Evolutionary conservation across 305 asterid species (phyloP).

Genomic region (Fraxinus albicans): DNA sequence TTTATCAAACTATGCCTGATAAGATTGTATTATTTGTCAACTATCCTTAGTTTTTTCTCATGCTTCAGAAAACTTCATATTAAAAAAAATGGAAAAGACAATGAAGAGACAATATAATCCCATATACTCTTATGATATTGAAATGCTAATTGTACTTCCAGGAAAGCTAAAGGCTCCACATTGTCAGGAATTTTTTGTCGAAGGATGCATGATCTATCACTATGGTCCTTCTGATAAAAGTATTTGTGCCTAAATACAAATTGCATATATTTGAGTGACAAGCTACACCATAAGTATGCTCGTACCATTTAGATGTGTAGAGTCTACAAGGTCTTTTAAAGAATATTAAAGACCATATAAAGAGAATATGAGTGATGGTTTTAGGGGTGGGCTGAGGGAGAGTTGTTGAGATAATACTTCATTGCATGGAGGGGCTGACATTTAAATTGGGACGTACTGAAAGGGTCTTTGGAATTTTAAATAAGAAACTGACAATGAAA

Average conservation of each 20-base stretch:
- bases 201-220: neutral
- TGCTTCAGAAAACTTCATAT: constrained; percentile 6
- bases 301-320: neutral
- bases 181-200: neutral
- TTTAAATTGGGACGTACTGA: neutral
- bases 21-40: neutral
- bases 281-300: neutral
- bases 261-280: neutral
- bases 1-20: neutral
- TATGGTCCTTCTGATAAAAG: neutral
- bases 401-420: neutral
- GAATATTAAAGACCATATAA: neutral
- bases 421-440: neutral
- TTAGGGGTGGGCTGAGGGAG: neutral
- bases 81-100: neutral
- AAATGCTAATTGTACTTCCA: neutral
- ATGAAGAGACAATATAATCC: neutral
- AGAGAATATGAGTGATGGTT: neutral
- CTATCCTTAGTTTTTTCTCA: neutral
- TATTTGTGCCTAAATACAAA: neutral
- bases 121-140: neutral
- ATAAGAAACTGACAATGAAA: neutral
- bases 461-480: neutral
- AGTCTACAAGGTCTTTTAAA: neutral
- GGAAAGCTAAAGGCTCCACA: neutral